Base-by-base conservation (phyloP, 257 asterid species). In the Orobanche coerulescens region DNA sequence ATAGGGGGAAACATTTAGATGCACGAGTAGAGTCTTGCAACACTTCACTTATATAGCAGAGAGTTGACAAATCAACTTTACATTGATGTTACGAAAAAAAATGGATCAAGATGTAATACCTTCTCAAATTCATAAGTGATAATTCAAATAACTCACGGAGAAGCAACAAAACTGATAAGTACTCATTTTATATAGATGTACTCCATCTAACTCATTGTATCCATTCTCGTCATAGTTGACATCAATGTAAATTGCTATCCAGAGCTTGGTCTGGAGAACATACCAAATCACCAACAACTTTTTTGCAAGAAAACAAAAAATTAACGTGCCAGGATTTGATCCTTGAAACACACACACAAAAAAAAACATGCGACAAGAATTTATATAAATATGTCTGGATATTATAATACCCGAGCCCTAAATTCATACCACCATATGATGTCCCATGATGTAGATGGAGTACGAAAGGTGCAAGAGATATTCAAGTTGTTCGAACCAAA, bases 31-130 rank as follows among this genome's bases (percentile, higher is more conserved):
- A 14, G 7, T 36, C 37, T n/a, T 6, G 47, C 18, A 23, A 19
- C 22, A 14, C 26, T 22, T 64, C 62, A 52, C 43, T 52, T 63
- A 13, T n/a, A 51, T 24, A 28, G 25, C 59, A 66, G 3, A 67
- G 34, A 30, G n/a, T 47, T 46, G 34, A 43, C 28, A 49, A 12
- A 23, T 11, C 15, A 16, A 6, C 42, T 54, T 54, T 43, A 19
- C 16, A 6, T 13, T 30, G 13, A 26, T 18, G 18, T 20, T 19
- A 13, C n/a, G 30, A 23, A 8, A 16, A 12, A 10, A 30, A 30
- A 25, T 9, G 44, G 14, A 11, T 15, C 11, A 39, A 6, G 30
- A 49, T 59, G 16, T n/a, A n/a, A 22, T 46, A 36, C 16, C n/a
- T 46, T 20, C 42, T 44, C 16, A 14, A 33, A 56, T 23, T 37